These are phyloP conservation scores for Termitomyces sp. DNA, from an alignment of 768 basidiomycete genomes.

Conservation along the genomic window DNA sequence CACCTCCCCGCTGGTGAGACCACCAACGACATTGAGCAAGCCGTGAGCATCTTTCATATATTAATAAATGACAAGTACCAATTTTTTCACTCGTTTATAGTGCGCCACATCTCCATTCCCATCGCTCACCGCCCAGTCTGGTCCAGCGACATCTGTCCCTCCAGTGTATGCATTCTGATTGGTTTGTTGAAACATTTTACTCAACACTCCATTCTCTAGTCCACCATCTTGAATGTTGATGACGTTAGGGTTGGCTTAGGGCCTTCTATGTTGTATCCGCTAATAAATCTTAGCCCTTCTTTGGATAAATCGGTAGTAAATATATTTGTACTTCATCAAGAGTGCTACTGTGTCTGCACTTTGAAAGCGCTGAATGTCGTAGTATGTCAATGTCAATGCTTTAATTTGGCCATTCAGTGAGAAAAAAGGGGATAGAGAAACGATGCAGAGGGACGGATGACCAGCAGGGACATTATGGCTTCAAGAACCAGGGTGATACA, in stretches of 20 bases:
- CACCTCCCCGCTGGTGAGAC: not conserved
- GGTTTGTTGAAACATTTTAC: not conserved
- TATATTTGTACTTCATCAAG: not conserved
- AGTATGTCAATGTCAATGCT: not conserved
- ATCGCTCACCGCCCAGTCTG: not conserved
- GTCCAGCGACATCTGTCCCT: not conserved
- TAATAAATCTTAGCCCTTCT: not conserved
- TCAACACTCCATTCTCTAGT: not conserved
- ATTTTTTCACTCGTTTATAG: not conserved
- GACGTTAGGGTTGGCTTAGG: no score
- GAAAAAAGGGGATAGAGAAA: no score
- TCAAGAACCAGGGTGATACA: no score
- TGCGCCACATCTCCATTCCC: constrained; percentile 3
- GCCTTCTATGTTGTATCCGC: not conserved
- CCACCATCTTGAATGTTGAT: not conserved
- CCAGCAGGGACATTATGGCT: no score
- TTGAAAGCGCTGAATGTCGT: not conserved
- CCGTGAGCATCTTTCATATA: not conserved
- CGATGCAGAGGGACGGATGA: no score
- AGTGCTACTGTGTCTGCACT: not conserved
- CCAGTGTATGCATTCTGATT: not conserved
- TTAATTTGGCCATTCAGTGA: no score
- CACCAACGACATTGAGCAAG: not conserved
- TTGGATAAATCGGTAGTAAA: not conserved
- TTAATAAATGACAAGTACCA: not conserved